Conservation (phyloP, 345 rosid species). For the Citrus unshiu region DNA sequence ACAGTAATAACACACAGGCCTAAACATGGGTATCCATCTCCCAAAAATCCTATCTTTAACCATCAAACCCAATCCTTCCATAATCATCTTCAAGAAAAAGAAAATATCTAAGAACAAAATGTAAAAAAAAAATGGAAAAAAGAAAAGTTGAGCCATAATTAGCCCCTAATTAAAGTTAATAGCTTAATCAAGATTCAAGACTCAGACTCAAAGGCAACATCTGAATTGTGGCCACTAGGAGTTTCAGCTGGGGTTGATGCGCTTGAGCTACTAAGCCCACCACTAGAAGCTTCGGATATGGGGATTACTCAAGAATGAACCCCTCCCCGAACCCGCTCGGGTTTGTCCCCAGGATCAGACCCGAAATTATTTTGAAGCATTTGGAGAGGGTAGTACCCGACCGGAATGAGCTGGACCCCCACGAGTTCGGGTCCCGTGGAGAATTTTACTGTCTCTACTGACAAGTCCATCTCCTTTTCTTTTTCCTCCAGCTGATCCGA, state of each 20-base stretch:
- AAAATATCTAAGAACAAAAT: neutral
- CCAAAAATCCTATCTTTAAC: neutral
- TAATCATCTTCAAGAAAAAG: neutral
- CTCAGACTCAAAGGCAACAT: neutral
- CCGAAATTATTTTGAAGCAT: no score
- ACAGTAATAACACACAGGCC: neutral
- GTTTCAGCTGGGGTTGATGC: conserved; percentile 1
- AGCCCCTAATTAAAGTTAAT: neutral
- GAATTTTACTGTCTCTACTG: no score
- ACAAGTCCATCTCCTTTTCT: no score
- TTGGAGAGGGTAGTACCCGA: no score
- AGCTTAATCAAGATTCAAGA: no score
- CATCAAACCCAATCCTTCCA: neutral
- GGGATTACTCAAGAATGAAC: no score
- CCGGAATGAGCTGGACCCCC: no score
- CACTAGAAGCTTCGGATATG: neutral
- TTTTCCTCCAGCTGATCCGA: neutral
- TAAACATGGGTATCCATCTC: neutral
- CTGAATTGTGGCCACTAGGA: conserved; percentile 1
- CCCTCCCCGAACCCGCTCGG: no score
- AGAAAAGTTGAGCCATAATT: neutral
- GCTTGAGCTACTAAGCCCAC: neutral
- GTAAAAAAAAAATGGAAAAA: neutral
- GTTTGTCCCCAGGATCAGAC: no score
- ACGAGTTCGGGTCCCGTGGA: no score